These are phyloP conservation scores for Jacaranda copaia DNA, from an alignment of 257 asterid genomes.

Conservation along the genomic window DNA sequence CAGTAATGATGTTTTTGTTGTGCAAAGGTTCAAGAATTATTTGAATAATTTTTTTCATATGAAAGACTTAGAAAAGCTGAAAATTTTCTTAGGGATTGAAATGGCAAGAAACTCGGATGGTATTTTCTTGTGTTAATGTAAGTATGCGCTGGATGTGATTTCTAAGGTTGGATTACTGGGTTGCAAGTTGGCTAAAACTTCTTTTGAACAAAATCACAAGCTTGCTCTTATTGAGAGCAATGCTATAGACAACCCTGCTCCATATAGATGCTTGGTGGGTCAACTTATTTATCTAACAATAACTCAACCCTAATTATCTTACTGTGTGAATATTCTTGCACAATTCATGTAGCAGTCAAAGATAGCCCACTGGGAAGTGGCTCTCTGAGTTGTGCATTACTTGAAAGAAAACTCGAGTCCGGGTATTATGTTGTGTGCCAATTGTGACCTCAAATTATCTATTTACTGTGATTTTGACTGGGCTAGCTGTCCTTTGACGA, in stretches of 20 bases:
- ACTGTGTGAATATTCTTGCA: neutral
- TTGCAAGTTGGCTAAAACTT: neutral
- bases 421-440: neutral
- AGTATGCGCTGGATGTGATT: constrained; percentile 16
- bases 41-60: constrained; percentile 15
- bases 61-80: constrained; percentile 3
- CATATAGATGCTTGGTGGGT: neutral
- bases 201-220: too few species aligned
- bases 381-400: neutral
- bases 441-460: neutral
- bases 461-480: too few species aligned
- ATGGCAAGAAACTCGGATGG: neutral
- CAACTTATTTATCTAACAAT: neutral
- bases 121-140: neutral
- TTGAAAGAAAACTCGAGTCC: neutral
- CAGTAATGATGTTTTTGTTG: neutral
- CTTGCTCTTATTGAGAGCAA: neutral
- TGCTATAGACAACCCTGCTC: neutral
- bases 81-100: neutral
- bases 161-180: neutral
- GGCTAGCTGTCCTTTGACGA: too few species aligned
- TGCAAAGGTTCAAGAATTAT: neutral
- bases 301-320: neutral
- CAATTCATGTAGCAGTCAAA: neutral
- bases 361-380: neutral